These are phyloP conservation scores for Bolboschoenoplectus hybrid DNA, from an alignment of 202 grass and related monocot genomes.

Conservation along the genomic window DNA sequence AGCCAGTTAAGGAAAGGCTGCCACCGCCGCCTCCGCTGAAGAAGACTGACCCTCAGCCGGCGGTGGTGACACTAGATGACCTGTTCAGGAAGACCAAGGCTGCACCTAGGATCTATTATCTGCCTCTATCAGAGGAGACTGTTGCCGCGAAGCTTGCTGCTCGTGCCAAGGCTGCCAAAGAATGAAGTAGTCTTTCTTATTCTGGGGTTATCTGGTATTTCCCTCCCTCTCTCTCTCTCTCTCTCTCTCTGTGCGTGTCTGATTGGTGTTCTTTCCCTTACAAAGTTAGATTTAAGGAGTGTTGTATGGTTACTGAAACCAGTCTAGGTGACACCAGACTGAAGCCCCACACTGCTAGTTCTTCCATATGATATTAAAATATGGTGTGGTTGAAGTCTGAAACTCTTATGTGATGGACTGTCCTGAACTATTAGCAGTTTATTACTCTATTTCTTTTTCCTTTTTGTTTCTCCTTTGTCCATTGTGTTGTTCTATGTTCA, in stretches of 20 bases:
- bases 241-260: neutral
- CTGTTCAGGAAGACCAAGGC: slow-evolving; percentile 79
- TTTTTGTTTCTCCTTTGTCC: neutral
- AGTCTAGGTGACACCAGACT: neutral
- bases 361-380: slow-evolving; percentile 3
- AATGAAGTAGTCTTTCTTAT: slow-evolving; percentile 39
- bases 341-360: neutral
- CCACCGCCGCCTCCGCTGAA: slow-evolving; percentile 47
- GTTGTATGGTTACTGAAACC: slow-evolving; percentile 4
- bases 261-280: neutral
- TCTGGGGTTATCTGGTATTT: slow-evolving; percentile 9
- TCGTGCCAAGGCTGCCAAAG: slow-evolving; percentile 38
- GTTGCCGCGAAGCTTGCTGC: slow-evolving; percentile 62
- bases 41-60: slow-evolving; percentile 42
- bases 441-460: neutral
- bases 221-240: slow-evolving; percentile 27
- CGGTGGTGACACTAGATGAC: slow-evolving; percentile 59
- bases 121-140: slow-evolving; percentile 69
- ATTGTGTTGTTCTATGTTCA: neutral
- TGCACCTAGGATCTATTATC: slow-evolving; percentile 74
- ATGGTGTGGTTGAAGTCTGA: neutral
- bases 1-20: slow-evolving; percentile 40
- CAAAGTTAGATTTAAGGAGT: slow-evolving; percentile 5
- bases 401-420: neutral
- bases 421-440: neutral